Conservation (phyloP, 441 rosid genomes). For the Raphanus hybrid region DNA sequence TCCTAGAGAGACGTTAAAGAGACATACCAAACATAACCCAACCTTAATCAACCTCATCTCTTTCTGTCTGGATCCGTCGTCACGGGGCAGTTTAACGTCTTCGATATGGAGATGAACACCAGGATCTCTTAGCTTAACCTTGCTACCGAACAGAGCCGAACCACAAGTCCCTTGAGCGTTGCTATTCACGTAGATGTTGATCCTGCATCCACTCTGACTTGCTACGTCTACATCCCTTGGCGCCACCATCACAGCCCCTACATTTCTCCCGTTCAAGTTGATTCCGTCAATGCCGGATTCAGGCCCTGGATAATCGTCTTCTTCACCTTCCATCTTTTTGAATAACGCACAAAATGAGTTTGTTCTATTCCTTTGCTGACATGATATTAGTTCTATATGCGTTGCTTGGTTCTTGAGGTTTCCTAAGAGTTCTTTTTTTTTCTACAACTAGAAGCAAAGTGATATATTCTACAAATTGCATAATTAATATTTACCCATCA, state of each 20-base stretch:
- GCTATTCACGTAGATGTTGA: constrained; percentile 79
- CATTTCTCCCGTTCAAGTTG: constrained; percentile 63
- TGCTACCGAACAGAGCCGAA: constrained; percentile 61
- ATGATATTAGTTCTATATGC: constrained; percentile 25
- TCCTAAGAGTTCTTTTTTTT: constrained; percentile 21
- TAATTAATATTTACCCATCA: background rate
- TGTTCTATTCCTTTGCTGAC: background rate
- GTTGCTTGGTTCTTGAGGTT: constrained; percentile 42
- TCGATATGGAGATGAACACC: constrained; percentile 64
- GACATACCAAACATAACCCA: constrained; percentile 39
- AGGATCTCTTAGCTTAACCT: constrained; percentile 61
- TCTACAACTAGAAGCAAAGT: constrained; percentile 37
- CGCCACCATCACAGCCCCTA: constrained; percentile 62
- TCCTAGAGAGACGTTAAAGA: constrained; percentile 39
- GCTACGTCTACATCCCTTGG: constrained; percentile 46
- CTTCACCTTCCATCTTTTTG: constrained; percentile 36
- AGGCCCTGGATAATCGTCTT: constrained; percentile 23
- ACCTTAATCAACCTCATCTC: constrained; percentile 35
- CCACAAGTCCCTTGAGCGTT: constrained; percentile 69
- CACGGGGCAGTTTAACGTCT: constrained; percentile 42
- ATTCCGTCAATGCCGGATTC: constrained; percentile 33
- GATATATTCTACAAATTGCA: constrained; percentile 18
- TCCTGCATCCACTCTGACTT: constrained; percentile 53
- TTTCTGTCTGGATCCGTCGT: constrained; percentile 12
- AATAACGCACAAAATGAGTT: constrained; percentile 20